Conservation (phyloP, 768 basidiomycete species). For the Cystofilobasidium macerans region DNA sequence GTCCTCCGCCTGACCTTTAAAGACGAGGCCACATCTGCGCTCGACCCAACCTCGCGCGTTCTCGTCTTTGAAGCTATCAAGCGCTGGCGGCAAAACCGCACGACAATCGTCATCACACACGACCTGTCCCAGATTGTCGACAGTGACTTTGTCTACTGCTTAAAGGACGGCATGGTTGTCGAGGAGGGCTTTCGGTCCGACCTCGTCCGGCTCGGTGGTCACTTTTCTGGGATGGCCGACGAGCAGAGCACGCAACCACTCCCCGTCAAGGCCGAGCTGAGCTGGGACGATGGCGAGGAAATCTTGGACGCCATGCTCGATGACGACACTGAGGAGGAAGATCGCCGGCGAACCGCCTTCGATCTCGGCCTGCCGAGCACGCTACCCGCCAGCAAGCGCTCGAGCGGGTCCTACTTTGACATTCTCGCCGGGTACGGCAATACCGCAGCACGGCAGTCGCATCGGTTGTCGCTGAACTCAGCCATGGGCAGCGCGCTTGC, state of each 20-base stretch:
- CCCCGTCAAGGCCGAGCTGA: slow-evolving; percentile 37
- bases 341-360: neutral
- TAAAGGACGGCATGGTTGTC: slow-evolving; percentile 64
- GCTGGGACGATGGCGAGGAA: slow-evolving; percentile 36
- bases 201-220: slow-evolving; percentile 49
- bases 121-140: slow-evolving; percentile 70
- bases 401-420: slow-evolving; percentile 22
- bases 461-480: slow-evolving; percentile 12
- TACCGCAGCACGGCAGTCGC: slow-evolving; percentile 2
- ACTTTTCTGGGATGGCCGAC: slow-evolving; percentile 60
- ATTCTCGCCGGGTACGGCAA: slow-evolving; percentile 23
- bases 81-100: slow-evolving; percentile 61
- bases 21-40: slow-evolving; percentile 47
- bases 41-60: slow-evolving; percentile 76
- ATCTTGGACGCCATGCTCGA: slow-evolving; percentile 39
- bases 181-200: slow-evolving; percentile 81
- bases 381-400: neutral
- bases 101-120: slow-evolving; percentile 90
- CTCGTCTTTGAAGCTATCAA: slow-evolving; percentile 61
- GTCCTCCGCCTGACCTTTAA: neutral
- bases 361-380: slow-evolving; percentile 1
- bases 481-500: neutral
- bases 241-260: slow-evolving; percentile 44
- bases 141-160: slow-evolving; percentile 82
- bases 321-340: neutral